Conservation (phyloP, 768 basidiomycete species). For the Lactarius evosmus region DNA sequence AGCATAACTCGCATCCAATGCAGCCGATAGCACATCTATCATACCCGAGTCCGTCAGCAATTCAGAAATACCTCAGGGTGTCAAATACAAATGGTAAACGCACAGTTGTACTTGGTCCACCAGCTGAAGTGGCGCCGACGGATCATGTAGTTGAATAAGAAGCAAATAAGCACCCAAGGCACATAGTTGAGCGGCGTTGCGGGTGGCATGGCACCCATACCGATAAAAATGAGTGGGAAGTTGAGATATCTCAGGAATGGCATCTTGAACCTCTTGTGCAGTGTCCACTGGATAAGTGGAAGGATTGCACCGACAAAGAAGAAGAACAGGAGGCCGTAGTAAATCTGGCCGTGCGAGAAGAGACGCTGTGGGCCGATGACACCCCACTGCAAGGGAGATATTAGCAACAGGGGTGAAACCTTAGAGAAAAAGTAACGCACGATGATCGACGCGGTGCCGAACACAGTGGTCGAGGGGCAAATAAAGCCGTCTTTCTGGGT, state of each 20-base stretch:
- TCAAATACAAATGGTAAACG: conserved; percentile 18
- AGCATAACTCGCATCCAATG: conserved; percentile 66
- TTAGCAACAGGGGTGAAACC: neutral
- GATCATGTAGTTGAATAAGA: conserved; percentile 38
- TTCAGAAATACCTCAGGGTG: conserved; percentile 27
- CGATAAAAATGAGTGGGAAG: conserved; percentile 44
- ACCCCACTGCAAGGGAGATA: conserved; percentile 2
- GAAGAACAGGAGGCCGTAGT: conserved; percentile 52
- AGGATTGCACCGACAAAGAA: conserved; percentile 72
- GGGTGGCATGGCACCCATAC: conserved; percentile 41
- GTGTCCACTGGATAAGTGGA: conserved; percentile 53
- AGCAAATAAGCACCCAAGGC: conserved; percentile 38
- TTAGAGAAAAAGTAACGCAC: neutral
- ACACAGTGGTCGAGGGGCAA: conserved; percentile 43
- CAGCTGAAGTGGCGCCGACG: conserved; percentile 32
- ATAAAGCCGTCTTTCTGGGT: conserved; percentile 39
- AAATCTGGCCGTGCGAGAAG: neutral
- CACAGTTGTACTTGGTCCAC: conserved; percentile 40
- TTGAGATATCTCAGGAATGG: conserved; percentile 56
- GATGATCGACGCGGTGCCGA: conserved; percentile 35
- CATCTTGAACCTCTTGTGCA: conserved; percentile 30
- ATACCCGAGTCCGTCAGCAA: conserved; percentile 30
- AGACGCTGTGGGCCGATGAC: neutral
- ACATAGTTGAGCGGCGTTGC: conserved; percentile 42
- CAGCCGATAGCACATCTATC: conserved; percentile 61